Evolutionary conservation across 805 yeast species (phyloP), one percentile per base, ranked within the genome.

Genomic region (Yamadazyma sp.): DNA sequence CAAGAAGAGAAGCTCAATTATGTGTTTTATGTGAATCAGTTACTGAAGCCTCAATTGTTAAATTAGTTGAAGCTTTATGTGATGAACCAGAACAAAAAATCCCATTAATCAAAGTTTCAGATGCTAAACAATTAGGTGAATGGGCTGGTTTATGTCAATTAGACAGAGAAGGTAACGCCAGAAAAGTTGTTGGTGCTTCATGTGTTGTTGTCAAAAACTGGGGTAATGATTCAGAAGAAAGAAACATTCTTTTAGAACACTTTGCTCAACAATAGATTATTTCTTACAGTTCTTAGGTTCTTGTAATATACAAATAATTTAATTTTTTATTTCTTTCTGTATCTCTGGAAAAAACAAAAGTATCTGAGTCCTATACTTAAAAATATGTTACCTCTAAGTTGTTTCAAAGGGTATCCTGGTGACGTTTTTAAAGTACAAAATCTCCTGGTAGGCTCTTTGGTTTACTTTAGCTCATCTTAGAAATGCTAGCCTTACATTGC

Each of bases 81-180:
- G 86, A 89, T 80, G 95, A 87, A 76, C 87, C 94, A 65, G 95
- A 86, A 69, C 79, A 82, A 74, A 86, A 86, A 78, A 87, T 91
- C 58, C 98, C 98, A 62, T 80, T 93, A 74, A 85, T 93, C 84
- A 93, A 93, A 85, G 98, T 93, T 60, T 86, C 98, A 60, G 98
- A 93, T 69, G 96, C 98, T 68, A 93, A 93, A 84, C 86, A 87
- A 79, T 82, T 93, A 69, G 99, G 99, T 82, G 98, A 93, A 81
- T 93, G 98, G 98, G 98, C 98, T 65, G 98, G 98, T 85, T 80
- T 93, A 60, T 93, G 96, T 80, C 87, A 88, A 77, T 82, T 91
- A 64, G 98, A 93, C 94, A 87, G 96, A 78, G 98, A 93, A 64
- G 99, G 98, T 78, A 88, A 91, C 80, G 96, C 98, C 76, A 88